Evolutionary conservation across 352 stramenopile genomes (phyloP).

Genomic region (Phytophthora pistaciae): DNA sequence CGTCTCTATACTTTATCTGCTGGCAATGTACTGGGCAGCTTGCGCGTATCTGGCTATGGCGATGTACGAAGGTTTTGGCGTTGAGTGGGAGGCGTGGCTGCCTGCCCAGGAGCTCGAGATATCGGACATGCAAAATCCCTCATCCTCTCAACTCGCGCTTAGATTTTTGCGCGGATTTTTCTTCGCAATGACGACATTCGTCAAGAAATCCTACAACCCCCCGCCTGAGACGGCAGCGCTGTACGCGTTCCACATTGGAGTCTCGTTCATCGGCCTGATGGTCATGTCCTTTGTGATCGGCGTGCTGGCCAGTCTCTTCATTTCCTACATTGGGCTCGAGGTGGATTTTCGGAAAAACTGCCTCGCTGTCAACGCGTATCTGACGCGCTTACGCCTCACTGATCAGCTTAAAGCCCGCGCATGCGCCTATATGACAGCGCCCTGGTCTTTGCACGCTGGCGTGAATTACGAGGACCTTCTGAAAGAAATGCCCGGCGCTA

Average conservation of each 20-base stretch:
- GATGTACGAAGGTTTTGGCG: constrained; percentile 49
- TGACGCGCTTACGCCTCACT: constrained; percentile 34
- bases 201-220: constrained; percentile 56
- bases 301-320: constrained; percentile 56
- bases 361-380: constrained; percentile 51
- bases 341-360: constrained; percentile 65
- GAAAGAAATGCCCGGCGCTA: constrained; percentile 47
- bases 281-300: constrained; percentile 59
- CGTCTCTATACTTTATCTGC: constrained; percentile 62
- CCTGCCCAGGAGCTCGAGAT: too few relatives aligned
- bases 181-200: constrained; percentile 45
- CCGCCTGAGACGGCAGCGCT: constrained; percentile 32
- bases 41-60: constrained; percentile 60
- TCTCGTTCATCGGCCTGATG: constrained; percentile 51
- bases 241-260: constrained; percentile 46
- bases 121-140: too few relatives aligned
- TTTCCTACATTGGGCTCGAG: constrained; percentile 62
- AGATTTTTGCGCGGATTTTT: constrained; percentile 52
- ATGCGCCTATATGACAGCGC: constrained; percentile 47
- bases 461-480: constrained; percentile 59
- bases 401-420: constrained; percentile 36
- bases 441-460: constrained; percentile 47
- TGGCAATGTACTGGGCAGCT: constrained; percentile 68
- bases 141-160: constrained; percentile 27
- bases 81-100: too few relatives aligned